phyloP scores from a whole-genome alignment of 257 asterid species.

The Solanum arcanum region DNA sequence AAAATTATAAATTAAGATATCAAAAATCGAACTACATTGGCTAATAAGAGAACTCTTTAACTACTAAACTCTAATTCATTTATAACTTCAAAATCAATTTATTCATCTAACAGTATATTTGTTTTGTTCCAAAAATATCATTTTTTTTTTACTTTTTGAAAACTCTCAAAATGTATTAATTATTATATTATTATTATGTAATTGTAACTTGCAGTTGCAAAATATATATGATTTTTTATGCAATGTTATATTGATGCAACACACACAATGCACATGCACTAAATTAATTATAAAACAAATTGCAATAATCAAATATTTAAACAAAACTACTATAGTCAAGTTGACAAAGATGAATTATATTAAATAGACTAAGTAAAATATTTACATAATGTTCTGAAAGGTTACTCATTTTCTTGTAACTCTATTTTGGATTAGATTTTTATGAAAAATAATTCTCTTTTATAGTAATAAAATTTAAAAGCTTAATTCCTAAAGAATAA shows the following conservation, averaged over 20 bases:
- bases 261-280: neutral
- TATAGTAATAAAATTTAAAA: neutral
- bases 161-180: too few relatives aligned
- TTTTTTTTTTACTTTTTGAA: too few relatives aligned
- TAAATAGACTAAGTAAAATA: neutral
- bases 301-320: too few relatives aligned
- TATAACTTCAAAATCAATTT: too few relatives aligned
- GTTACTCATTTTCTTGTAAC: neutral
- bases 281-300: too few relatives aligned
- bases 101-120: too few relatives aligned
- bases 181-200: too few relatives aligned
- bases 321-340: neutral
- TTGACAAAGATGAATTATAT: neutral
- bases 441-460: neutral
- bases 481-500: neutral
- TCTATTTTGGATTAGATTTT: neutral
- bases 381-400: neutral
- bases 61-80: too few relatives aligned
- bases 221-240: too few relatives aligned
- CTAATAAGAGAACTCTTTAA: too few relatives aligned
- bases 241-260: neutral
- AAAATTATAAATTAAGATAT: too few relatives aligned
- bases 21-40: too few relatives aligned
- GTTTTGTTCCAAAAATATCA: accelerated
- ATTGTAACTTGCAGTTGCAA: neutral